Conservation (phyloP, 768 basidiomycete genomes). For the Russula sp. region DNA sequence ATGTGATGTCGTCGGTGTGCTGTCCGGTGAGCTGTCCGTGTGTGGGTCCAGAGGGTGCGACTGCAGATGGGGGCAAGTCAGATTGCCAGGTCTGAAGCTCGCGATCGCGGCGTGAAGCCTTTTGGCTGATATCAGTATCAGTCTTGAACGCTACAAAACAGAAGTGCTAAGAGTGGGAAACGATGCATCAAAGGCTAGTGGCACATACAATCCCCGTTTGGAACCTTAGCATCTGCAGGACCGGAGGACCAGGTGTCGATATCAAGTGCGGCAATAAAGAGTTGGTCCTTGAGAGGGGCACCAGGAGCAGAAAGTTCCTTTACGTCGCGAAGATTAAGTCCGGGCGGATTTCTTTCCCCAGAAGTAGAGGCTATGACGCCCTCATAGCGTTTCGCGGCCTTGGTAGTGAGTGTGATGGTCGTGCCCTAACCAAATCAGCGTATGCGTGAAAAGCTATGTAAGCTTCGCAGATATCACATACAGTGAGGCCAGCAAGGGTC, state of each 20-base stretch:
- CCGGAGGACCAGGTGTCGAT: conserved; percentile 70
- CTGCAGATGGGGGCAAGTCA: conserved; percentile 30
- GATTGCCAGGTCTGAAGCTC: conserved; percentile 78
- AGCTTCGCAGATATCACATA: conserved; percentile 34
- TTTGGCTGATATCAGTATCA: conserved; percentile 68
- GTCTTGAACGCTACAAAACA: conserved; percentile 58
- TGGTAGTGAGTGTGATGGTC: conserved; percentile 67
- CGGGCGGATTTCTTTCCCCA: conserved; percentile 59
- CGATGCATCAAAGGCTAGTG: not conserved
- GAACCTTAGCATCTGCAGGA: conserved; percentile 59
- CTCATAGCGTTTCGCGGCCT: conserved; percentile 65
- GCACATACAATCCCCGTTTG: conserved; percentile 66
- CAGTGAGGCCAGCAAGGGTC: conserved; percentile 61
- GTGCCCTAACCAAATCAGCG: conserved; percentile 46
- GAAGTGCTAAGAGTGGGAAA: not conserved
- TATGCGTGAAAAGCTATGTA: conserved; percentile 14
- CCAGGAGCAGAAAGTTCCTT: conserved; percentile 64
- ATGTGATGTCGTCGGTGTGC: conserved; percentile 60
- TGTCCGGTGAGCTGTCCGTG: conserved; percentile 28
- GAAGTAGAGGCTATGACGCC: conserved; percentile 57
- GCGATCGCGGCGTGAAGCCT: conserved; percentile 51
- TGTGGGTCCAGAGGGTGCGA: conserved; percentile 24
- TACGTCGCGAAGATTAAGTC: conserved; percentile 70
- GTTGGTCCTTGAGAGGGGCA: conserved; percentile 58
- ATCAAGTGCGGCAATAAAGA: conserved; percentile 65